Conservation (phyloP, 345 rosid species). For the Capsella bursapastoris region DNA sequence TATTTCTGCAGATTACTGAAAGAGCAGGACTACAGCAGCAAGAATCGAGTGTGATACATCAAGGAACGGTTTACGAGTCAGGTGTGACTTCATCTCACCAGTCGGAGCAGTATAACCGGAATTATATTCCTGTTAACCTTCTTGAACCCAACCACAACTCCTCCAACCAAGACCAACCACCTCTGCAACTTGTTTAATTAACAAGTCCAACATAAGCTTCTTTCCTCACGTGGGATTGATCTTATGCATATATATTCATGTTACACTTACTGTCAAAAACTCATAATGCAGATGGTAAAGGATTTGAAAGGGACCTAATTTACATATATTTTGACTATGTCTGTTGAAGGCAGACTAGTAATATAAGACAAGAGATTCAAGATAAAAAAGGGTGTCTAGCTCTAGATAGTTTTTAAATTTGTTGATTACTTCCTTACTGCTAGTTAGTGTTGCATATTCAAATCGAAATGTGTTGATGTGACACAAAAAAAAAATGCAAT, state of each 20-base stretch:
- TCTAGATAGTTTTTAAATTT: background rate
- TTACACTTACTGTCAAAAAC: constrained; percentile 11
- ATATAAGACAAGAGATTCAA: background rate
- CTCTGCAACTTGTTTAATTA: constrained; percentile 76
- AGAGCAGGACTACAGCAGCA: constrained; percentile 54
- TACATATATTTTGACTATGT: constrained; percentile 19
- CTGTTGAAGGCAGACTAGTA: constrained; percentile 3
- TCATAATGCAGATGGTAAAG: constrained; percentile 25
- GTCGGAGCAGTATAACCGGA: constrained; percentile 58
- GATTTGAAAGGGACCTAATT: constrained; percentile 34
- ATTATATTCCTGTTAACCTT: constrained; percentile 64
- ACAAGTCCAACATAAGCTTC: constrained; percentile 33
- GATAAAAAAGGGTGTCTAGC: background rate
- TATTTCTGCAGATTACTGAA: constrained; percentile 58
- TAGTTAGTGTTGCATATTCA: background rate
- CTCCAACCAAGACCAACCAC: constrained; percentile 54
- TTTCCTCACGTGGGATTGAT: constrained; percentile 22
- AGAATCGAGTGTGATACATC: constrained; percentile 50
- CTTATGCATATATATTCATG: constrained; percentile 30
- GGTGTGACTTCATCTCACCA: constrained; percentile 50
- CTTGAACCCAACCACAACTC: constrained; percentile 63
- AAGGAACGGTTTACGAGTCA: constrained; percentile 52
- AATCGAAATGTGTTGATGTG: constrained; percentile 4
- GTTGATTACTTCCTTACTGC: background rate
- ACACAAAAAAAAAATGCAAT: background rate